A percentile compares a stretch with the other conserved stretches of the same genome.
These are phyloP conservation scores for Vanilla planifolia DNA, from an alignment of 106 monocot species.

Conservation along the genomic window DNA sequence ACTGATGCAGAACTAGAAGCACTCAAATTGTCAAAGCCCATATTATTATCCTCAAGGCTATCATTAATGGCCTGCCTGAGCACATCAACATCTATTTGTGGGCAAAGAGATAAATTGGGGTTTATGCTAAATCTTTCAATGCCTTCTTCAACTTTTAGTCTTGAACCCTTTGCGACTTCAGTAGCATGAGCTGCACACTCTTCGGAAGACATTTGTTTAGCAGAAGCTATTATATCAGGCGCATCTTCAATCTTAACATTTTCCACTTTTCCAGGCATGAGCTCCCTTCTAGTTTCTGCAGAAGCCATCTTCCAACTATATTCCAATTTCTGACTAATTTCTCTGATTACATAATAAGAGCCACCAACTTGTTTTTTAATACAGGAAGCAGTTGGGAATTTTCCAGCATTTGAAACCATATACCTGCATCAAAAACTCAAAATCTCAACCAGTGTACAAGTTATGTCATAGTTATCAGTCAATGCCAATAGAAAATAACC, in stretches of 20 bases:
- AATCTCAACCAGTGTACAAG: too few relatives aligned
- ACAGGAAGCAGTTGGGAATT: constrained; percentile 27
- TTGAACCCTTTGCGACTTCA: not conserved
- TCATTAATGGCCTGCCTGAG: not conserved
- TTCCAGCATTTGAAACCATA: constrained; percentile 51
- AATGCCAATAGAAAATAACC: too few relatives aligned
- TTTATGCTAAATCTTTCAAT: not conserved
- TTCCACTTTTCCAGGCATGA: not conserved
- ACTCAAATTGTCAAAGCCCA: not conserved
- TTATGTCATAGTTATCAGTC: too few relatives aligned
- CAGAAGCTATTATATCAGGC: constrained; percentile 4
- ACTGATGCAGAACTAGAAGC: constrained; percentile 1
- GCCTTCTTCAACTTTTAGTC: not conserved
- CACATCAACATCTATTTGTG: not conserved
- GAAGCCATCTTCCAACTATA: constrained; percentile 22
- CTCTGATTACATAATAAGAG: constrained; percentile 29
- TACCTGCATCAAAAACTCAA: constrained; percentile 37
- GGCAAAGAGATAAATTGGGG: not conserved
- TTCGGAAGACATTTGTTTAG: constrained; percentile 3
- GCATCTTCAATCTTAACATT: not conserved
- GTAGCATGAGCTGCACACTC: not conserved
- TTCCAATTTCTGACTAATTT: constrained; percentile 56
- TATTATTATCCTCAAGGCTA: not conserved
- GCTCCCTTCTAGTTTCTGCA: constrained; percentile 11
- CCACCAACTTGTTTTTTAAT: constrained; percentile 36